Conservation (phyloP, 73 alveolate genomes). For the Tetrahymena malaccensis region DNA sequence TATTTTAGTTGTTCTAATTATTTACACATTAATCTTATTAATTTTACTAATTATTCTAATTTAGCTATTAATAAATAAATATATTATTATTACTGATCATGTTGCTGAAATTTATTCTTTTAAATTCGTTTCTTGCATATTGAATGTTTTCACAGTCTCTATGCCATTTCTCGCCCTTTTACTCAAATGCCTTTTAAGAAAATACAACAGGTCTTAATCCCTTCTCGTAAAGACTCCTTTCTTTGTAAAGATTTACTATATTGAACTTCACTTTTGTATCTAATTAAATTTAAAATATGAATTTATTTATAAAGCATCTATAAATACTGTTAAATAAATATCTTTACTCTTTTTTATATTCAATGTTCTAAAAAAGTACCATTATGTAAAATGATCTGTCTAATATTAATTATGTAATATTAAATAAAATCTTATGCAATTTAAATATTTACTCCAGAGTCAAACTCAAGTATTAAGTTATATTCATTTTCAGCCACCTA, state of each 20-base stretch:
- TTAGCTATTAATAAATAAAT: background rate
- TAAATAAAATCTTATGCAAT: background rate
- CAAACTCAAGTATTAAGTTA: background rate
- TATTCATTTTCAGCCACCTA: background rate
- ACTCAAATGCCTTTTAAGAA: conserved; percentile 15
- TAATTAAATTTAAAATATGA: background rate
- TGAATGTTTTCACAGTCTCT: background rate
- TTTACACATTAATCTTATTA: background rate
- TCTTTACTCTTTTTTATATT: conserved; percentile 17
- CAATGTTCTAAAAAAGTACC: conserved; percentile 52
- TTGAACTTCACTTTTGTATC: conserved; percentile 24
- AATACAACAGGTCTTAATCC: conserved; percentile 54
- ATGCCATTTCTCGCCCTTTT: conserved; percentile 2
- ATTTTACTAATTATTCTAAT: background rate
- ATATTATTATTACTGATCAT: background rate
- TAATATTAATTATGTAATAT: background rate
- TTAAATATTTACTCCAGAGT: background rate
- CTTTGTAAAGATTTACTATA: conserved; percentile 55
- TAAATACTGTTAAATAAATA: background rate
- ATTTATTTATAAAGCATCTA: too few species aligned
- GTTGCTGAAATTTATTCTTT: background rate
- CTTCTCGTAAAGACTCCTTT: conserved; percentile 45
- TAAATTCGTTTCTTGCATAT: background rate
- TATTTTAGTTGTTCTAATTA: background rate
- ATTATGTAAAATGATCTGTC: conserved; percentile 45